A percentile compares a stretch with the other conserved stretches of the same genome.
Conservation (phyloP, 768 basidiomycete species). For the Peribolospora baueri region DNA sequence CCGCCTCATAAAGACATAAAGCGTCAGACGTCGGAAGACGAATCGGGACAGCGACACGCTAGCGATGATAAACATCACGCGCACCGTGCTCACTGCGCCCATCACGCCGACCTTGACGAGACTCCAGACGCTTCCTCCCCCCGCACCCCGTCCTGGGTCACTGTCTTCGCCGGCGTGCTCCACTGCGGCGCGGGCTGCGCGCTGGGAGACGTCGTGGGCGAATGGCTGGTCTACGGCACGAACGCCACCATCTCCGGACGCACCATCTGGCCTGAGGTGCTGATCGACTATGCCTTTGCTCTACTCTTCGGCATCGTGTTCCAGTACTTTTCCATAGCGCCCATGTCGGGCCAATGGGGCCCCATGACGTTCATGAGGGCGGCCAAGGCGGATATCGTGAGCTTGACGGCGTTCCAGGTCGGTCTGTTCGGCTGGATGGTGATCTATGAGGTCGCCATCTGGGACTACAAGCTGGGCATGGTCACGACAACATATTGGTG, state of each 20-base stretch:
- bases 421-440: background rate
- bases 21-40: too few species aligned
- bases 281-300: constrained; percentile 3
- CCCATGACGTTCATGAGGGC: background rate
- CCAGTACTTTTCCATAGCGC: constrained; percentile 4
- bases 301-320: constrained; percentile 4
- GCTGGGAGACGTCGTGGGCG: constrained; percentile 3
- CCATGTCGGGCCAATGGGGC: constrained; percentile 3
- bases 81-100: too few species aligned
- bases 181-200: constrained; percentile 3
- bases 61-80: too few species aligned
- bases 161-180: background rate
- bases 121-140: too few species aligned
- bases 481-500: too few species aligned
- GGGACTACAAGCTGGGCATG: too few species aligned
- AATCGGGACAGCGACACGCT: too few species aligned
- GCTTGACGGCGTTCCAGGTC: constrained; percentile 1
- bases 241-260: background rate
- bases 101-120: too few species aligned
- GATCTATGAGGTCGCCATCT: too few species aligned
- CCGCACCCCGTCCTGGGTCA: background rate
- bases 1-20: too few species aligned
- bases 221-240: constrained; percentile 2
- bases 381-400: constrained; percentile 2
- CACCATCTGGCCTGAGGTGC: constrained; percentile 2